phyloP scores from a whole-genome alignment of 2,329 filamentous ascomycete species.

The Trichoderma hamatum region DNA sequence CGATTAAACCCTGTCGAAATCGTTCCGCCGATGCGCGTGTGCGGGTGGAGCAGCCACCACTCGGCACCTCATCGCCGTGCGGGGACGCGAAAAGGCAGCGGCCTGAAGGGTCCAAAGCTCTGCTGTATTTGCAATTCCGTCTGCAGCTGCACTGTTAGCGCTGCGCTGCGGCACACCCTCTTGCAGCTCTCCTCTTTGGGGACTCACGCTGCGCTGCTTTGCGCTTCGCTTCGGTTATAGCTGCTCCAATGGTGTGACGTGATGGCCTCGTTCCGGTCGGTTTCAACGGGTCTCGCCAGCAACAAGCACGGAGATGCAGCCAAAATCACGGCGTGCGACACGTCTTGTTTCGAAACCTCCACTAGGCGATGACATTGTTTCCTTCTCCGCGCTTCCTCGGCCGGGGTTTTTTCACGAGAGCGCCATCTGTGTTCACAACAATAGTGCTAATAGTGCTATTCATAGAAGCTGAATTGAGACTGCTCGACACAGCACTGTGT shows the following conservation, averaged over 20 bases:
- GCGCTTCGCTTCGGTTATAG: neutral
- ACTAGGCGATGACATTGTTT: neutral
- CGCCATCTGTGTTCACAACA: neutral
- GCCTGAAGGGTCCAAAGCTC: neutral
- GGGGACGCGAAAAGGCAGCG: conserved; percentile 16
- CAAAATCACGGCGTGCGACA: conserved; percentile 12
- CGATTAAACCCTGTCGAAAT: conserved; percentile 10
- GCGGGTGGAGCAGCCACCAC: conserved; percentile 22
- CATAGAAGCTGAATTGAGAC: neutral
- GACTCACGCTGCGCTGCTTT: neutral
- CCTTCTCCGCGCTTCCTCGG: neutral
- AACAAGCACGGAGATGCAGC: neutral
- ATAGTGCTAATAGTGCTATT: neutral
- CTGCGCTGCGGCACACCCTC: neutral
- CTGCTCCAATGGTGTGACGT: conserved; percentile 11
- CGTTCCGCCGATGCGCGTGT: neutral
- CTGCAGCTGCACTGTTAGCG: neutral
- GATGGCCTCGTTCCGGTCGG: conserved; percentile 17
- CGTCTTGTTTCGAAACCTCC: conserved; percentile 11
- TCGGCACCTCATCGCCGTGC: conserved; percentile 24
- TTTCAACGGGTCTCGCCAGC: conserved; percentile 5
- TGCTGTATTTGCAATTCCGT: neutral
- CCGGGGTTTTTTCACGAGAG: neutral
- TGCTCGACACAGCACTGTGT: neutral
- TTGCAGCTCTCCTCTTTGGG: neutral